Conservation (phyloP, 1,139 yeast genomes). For the Protomyces macrosporus region DNA sequence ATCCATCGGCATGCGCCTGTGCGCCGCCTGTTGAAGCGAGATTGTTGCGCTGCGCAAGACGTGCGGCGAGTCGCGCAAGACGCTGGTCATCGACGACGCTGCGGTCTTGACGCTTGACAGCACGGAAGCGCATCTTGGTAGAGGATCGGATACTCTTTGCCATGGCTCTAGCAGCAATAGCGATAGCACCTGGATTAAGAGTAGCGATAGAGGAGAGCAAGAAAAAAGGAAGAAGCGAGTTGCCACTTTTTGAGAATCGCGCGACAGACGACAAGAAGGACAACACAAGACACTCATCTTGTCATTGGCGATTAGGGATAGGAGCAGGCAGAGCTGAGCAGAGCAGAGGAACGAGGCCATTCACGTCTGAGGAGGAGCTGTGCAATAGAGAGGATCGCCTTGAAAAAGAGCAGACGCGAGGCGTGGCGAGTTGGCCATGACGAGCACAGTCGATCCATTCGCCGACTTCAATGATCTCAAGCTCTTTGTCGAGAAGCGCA, state of each 20-base stretch:
- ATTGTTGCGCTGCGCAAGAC: constrained; percentile 16
- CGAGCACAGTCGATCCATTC: constrained; percentile 6
- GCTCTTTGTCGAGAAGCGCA: constrained; percentile 23
- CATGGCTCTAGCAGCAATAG: background rate
- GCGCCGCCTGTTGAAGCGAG: background rate
- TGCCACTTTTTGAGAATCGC: too few relatives aligned
- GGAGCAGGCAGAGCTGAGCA: too few relatives aligned
- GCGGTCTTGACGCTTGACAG: constrained; percentile 15
- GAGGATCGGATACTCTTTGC: constrained; percentile 25
- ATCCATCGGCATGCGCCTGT: background rate
- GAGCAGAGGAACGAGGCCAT: too few relatives aligned
- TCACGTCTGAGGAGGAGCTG: too few relatives aligned
- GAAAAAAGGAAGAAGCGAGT: too few relatives aligned
- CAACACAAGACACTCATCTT: too few relatives aligned
- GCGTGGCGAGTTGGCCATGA: background rate
- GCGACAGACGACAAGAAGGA: too few relatives aligned
- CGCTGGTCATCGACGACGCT: constrained; percentile 20
- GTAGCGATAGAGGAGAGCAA: too few relatives aligned
- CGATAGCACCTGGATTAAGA: background rate
- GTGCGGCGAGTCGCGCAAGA: constrained; percentile 14
- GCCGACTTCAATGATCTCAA: constrained; percentile 7
- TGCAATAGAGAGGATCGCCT: too few relatives aligned
- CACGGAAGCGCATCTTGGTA: constrained; percentile 20
- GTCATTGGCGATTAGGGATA: too few relatives aligned
- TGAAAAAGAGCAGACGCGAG: too few relatives aligned